Conservation (phyloP, 108 stramenopile species). For the Conticribra weissflogii region DNA sequence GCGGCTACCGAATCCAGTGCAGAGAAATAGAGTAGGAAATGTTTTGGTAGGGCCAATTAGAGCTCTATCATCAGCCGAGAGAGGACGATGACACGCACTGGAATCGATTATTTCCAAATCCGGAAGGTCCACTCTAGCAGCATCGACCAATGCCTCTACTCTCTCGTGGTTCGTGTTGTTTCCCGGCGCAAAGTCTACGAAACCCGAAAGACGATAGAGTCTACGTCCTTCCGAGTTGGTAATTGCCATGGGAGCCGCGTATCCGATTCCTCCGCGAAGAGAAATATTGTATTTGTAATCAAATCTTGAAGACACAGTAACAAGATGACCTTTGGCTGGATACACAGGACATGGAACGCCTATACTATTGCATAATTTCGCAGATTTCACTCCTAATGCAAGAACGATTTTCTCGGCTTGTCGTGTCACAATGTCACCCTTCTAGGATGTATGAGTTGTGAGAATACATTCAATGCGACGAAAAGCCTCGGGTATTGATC, state of each 20-base stretch:
- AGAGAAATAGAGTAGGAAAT: constrained; percentile 28
- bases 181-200: constrained; percentile 33
- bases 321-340: constrained; percentile 42
- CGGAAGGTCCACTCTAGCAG: constrained; percentile 25
- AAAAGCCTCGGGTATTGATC: not conserved
- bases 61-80: constrained; percentile 42
- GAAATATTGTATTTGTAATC: constrained; percentile 31
- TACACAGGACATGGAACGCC: constrained; percentile 33
- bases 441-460: not conserved
- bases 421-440: constrained; percentile 20
- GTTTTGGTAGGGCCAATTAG: constrained; percentile 16
- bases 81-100: constrained; percentile 42
- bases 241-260: constrained; percentile 39
- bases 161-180: constrained; percentile 24
- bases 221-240: constrained; percentile 15
- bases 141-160: constrained; percentile 31
- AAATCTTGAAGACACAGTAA: constrained; percentile 22
- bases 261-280: constrained; percentile 40
- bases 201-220: constrained; percentile 38
- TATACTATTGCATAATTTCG: constrained; percentile 27
- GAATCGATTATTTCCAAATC: constrained; percentile 37
- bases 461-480: not conserved
- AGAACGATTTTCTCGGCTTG: constrained; percentile 28
- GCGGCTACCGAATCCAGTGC: constrained; percentile 35
- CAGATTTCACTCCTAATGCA: constrained; percentile 33